phyloP scores from a whole-genome alignment of 2,329 filamentous ascomycete species.

The Trichophyton schoenleinii region DNA sequence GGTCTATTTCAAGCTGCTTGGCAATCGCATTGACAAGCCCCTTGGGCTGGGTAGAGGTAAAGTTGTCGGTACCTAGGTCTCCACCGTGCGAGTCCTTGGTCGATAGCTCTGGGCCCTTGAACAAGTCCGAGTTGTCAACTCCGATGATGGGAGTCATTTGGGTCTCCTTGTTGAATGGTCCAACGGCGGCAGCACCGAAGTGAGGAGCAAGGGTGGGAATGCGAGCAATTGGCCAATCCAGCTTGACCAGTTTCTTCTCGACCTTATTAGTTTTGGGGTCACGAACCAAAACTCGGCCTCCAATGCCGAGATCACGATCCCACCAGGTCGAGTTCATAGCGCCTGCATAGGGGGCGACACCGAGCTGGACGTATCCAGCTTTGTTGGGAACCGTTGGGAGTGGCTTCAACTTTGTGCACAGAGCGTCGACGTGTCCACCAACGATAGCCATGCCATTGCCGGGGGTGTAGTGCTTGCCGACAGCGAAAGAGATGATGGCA shows the following conservation, averaged over 20 bases:
- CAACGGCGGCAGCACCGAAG: constrained; percentile 60
- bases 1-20: constrained; percentile 61
- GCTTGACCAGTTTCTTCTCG: constrained; percentile 67
- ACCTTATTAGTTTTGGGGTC: constrained; percentile 64
- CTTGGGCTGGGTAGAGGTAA: constrained; percentile 71
- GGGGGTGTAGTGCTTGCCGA: constrained; percentile 66
- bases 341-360: constrained; percentile 85
- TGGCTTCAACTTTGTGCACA: constrained; percentile 85
- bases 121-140: constrained; percentile 57
- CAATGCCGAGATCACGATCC: constrained; percentile 87
- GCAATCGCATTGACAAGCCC: constrained; percentile 74
- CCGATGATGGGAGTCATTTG: constrained; percentile 91
- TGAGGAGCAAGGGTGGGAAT: constrained; percentile 89
- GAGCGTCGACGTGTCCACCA: constrained; percentile 82
- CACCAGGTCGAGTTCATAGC: constrained; percentile 85
- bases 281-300: constrained; percentile 74
- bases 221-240: constrained; percentile 87
- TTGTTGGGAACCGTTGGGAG: constrained; percentile 72
- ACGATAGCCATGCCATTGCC: constrained; percentile 83
- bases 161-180: constrained; percentile 73
- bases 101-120: constrained; percentile 12
- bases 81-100: constrained; percentile 24
- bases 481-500: constrained; percentile 70
- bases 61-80: constrained; percentile 28
- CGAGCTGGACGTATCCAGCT: constrained; percentile 77